These are phyloP conservation scores for Penicillium maclennaniae DNA, from an alignment of 495 filamentous ascomycete species.

Conservation along the genomic window DNA sequence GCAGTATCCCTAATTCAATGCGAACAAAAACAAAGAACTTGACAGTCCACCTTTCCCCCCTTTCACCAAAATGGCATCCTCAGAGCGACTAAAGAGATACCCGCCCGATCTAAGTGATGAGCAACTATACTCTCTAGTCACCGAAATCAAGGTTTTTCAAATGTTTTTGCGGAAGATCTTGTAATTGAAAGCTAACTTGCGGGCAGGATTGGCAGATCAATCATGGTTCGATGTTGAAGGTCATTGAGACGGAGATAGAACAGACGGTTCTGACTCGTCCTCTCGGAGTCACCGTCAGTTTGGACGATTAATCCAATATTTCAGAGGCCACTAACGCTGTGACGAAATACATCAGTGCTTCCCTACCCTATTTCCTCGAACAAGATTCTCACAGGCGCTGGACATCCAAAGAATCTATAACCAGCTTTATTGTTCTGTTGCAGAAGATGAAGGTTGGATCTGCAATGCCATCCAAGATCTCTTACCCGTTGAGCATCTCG, in stretches of 20 bases:
- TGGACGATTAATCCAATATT: background rate
- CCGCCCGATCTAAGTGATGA: constrained; percentile 14
- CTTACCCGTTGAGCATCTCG: constrained; percentile 65
- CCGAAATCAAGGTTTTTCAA: constrained; percentile 13
- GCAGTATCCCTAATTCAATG: too few relatives aligned
- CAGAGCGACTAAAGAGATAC: background rate
- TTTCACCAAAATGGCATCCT: background rate
- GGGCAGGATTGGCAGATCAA: constrained; percentile 58
- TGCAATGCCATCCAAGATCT: constrained; percentile 29
- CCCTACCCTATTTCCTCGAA: constrained; percentile 70
- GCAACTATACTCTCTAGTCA: constrained; percentile 2
- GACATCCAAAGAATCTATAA: constrained; percentile 72
- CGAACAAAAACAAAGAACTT: background rate
- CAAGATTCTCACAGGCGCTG: constrained; percentile 65
- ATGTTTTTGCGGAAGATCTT: background rate
- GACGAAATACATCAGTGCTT: constrained; percentile 36
- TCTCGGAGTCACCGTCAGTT: constrained; percentile 65
- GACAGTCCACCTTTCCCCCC: background rate
- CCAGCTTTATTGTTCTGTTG: constrained; percentile 72
- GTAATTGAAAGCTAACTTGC: constrained; percentile 39
- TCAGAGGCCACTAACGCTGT: background rate
- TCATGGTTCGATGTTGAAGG: constrained; percentile 74
- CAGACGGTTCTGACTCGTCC: constrained; percentile 61
- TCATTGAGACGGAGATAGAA: constrained; percentile 50
- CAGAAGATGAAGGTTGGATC: constrained; percentile 71